phyloP scores from a whole-genome alignment of 2,329 filamentous ascomycete genomes.

The Curvularia lunata region DNA sequence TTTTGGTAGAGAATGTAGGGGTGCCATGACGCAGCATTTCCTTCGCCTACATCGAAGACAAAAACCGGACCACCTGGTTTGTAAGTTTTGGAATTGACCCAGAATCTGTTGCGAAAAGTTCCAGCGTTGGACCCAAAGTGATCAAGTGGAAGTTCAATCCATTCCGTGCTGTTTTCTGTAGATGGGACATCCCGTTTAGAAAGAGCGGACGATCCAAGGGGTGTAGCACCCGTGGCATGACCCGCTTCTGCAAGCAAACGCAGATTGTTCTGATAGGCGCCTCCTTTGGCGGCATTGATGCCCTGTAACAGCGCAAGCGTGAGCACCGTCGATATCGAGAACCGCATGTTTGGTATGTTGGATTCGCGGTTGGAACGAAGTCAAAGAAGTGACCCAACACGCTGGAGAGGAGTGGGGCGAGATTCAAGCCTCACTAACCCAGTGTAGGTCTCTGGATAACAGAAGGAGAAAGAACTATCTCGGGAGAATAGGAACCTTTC shows the following conservation, averaged over 20 bases:
- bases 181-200: background rate
- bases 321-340: background rate
- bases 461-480: background rate
- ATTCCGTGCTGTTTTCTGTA: conserved; percentile 38
- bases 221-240: background rate
- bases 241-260: background rate
- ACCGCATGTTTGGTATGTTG: background rate
- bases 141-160: conserved; percentile 46
- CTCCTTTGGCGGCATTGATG: conserved; percentile 17
- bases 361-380: background rate
- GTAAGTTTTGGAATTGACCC: conserved; percentile 44
- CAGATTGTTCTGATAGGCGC: background rate
- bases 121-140: conserved; percentile 35
- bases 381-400: background rate
- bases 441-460: background rate
- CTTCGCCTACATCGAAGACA: conserved; percentile 48
- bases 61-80: conserved; percentile 49
- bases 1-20: conserved; percentile 37
- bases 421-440: background rate
- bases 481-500: background rate
- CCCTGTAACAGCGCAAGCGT: conserved; percentile 19
- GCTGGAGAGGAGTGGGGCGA: background rate
- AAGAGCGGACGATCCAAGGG: background rate
- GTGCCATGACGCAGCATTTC: conserved; percentile 36
- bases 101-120: conserved; percentile 47